Base-by-base conservation (phyloP, 805 yeast species). In the Candida odintsovae region DNA sequence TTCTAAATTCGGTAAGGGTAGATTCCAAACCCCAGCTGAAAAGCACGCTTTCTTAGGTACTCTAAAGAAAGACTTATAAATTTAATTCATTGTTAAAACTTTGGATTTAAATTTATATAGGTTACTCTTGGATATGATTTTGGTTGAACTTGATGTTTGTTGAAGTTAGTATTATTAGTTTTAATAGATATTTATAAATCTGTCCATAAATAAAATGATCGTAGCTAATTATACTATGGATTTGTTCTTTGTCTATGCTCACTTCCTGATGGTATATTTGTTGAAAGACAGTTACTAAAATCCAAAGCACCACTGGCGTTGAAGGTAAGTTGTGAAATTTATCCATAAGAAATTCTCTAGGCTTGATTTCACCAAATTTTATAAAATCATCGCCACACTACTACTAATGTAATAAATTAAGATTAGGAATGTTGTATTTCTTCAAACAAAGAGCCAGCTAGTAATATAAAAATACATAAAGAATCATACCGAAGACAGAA, bases 21-120 rank as follows among this genome's bases (percentile, higher is more conserved):
- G 99, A 86, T 94, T 94, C 98, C 99, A 94, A 82, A 94, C 99
- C 70, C 96, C 97, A 68, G 98, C 97, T 75, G 99, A 94, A 84
- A 95, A 95, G 90, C 90, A 85, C 72, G 95, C 99, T 72, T 94
- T 94, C 92, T 69, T 90, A 82, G 99, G 99, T 82, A 92, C 99
- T 71, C 86, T 94, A 75, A 94, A 94, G 96, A 90, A 88, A 85
- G 97, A 90, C 77, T 82, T 88, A 72, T 78, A 82, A 70, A 46
- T 19, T 20, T 9, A 20, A 20, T 19, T 36, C 19, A 19, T 19
- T 20, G n/a, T 36, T 19, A 36, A 18, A 12, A 16, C 11, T 9
- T 33, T 33, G 18, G 20, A 33, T 33, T 31, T 11, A 6, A 33
- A 16, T 33, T 16, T 33, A 33, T 33, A 16, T n/a, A 16, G 20